These are phyloP conservation scores for Hypoxylon perforatum DNA, from an alignment of 495 filamentous ascomycete genomes.

Conservation along the genomic window DNA sequence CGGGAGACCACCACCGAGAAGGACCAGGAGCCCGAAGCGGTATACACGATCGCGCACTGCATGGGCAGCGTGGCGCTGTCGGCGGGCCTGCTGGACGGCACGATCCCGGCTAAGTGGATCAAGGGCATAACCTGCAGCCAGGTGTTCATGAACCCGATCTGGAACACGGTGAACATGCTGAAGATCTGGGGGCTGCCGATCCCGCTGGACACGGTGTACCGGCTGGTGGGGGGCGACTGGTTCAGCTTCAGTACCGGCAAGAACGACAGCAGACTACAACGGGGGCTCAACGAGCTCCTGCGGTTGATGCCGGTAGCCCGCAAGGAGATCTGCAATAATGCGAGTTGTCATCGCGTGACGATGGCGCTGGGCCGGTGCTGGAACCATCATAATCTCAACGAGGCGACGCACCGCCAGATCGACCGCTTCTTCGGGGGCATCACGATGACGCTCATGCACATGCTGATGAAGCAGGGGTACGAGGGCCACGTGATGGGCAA, in stretches of 20 bases:
- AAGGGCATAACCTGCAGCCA: conserved; percentile 70
- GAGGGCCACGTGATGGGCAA: conserved; percentile 65
- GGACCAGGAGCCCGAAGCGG: conserved; percentile 45
- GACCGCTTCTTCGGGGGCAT: conserved; percentile 70
- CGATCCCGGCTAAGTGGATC: conserved; percentile 67
- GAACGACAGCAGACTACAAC: conserved; percentile 63
- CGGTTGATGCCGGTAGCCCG: conserved; percentile 68
- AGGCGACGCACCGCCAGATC: conserved; percentile 70
- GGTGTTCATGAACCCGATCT: conserved; percentile 74
- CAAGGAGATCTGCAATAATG: conserved; percentile 70
- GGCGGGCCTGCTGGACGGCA: conserved; percentile 72
- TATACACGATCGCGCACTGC: conserved; percentile 75
- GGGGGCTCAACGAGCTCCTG: conserved; percentile 64
- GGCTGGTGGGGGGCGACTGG: conserved; percentile 60
- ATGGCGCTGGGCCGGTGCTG: conserved; percentile 74
- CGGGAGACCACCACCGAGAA: conserved; percentile 42
- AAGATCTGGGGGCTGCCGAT: conserved; percentile 64
- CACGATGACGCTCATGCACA: conserved; percentile 67
- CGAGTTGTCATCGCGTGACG: conserved; percentile 68
- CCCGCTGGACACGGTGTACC: conserved; percentile 60
- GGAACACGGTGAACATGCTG: conserved; percentile 65
- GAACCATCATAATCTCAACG: conserved; percentile 72
- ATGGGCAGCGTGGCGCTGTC: conserved; percentile 71
- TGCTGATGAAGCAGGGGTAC: conserved; percentile 68
- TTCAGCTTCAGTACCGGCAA: conserved; percentile 61